These are phyloP conservation scores for Glycyrrhiza uralensis DNA, from an alignment of 306 rosid genomes.

Conservation along the genomic window DNA sequence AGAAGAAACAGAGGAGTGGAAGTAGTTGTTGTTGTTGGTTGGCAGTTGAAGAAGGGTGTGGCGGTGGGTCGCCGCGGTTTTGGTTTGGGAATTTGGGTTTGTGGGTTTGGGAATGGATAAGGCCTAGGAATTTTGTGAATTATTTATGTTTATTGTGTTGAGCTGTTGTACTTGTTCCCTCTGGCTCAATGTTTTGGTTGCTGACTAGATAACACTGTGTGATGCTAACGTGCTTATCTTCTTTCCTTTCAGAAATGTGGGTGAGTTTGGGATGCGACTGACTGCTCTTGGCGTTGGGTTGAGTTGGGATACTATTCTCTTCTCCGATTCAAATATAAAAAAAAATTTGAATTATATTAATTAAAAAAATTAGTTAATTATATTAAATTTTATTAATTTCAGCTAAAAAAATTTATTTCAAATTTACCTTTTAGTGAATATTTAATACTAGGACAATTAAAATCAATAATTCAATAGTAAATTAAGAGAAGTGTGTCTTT, in stretches of 20 bases:
- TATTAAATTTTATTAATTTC: too few species aligned
- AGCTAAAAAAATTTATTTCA: too few species aligned
- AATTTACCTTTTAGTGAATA: too few species aligned
- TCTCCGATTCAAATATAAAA: too few species aligned
- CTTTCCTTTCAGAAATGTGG: not conserved
- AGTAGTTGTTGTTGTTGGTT: not conserved
- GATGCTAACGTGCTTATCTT: conserved; percentile 34
- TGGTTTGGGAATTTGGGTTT: not conserved
- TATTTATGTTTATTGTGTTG: not conserved
- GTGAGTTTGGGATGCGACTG: too few species aligned
- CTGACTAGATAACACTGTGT: conserved; percentile 33
- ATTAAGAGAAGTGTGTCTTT: too few species aligned
- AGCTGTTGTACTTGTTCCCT: not conserved
- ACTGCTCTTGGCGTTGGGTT: too few species aligned
- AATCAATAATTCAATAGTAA: too few species aligned
- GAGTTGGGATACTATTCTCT: too few species aligned
- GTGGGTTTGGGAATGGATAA: not conserved
- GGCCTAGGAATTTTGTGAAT: not conserved
- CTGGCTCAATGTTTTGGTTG: not conserved
- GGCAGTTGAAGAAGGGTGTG: conserved; percentile 7
- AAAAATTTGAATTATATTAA: too few species aligned
- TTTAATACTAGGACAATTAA: too few species aligned
- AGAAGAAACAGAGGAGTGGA: not conserved
- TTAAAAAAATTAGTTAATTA: too few species aligned
- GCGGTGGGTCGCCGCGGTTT: conserved; percentile 39